A percentile compares a stretch with the other conserved stretches of the same genome.
These are phyloP conservation scores for Psidium guajava DNA, from an alignment of 345 rosid genomes.

Conservation along the genomic window DNA sequence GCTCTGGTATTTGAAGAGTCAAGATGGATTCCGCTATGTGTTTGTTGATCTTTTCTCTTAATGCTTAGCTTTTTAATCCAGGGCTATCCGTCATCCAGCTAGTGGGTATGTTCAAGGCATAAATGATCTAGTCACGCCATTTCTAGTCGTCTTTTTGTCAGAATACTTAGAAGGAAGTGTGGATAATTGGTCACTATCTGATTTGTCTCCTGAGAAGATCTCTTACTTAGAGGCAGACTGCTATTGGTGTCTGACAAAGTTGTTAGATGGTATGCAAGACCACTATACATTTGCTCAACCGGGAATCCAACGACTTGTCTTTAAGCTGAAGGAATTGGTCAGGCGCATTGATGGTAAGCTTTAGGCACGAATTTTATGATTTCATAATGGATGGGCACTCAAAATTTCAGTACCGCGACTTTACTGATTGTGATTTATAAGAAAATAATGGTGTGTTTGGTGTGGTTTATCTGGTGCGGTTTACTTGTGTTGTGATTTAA, in stretches of 20 bases:
- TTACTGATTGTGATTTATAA: neutral
- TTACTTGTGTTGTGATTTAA: neutral
- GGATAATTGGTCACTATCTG: slow-evolving; percentile 65
- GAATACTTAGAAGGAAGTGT: slow-evolving; percentile 79
- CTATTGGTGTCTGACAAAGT: slow-evolving; percentile 95
- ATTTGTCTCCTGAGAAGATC: slow-evolving; percentile 53
- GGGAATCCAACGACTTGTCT: slow-evolving; percentile 98
- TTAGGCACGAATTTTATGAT: neutral
- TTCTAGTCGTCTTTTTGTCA: slow-evolving; percentile 85
- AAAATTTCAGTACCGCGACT: neutral
- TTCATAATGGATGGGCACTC: neutral
- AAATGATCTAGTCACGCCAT: slow-evolving; percentile 97
- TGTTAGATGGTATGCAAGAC: slow-evolving; percentile 99
- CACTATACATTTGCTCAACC: slow-evolving; percentile 99
- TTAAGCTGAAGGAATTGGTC: slow-evolving; percentile 92
- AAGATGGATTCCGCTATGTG: neutral
- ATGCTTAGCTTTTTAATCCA: slow-evolving; percentile 17
- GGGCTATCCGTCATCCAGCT: slow-evolving; percentile 99
- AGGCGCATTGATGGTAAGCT: slow-evolving; percentile 88
- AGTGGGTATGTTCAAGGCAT: slow-evolving; percentile 99
- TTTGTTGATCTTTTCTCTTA: slow-evolving; percentile 3
- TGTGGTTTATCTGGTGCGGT: too few species aligned
- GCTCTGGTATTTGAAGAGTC: neutral
- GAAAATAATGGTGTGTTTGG: neutral
- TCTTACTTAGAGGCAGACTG: slow-evolving; percentile 88